Evolutionary conservation across 495 filamentous ascomycete species (phyloP), one percentile per base, ranked within the genome.

Genomic region (Poronia punctata): DNA sequence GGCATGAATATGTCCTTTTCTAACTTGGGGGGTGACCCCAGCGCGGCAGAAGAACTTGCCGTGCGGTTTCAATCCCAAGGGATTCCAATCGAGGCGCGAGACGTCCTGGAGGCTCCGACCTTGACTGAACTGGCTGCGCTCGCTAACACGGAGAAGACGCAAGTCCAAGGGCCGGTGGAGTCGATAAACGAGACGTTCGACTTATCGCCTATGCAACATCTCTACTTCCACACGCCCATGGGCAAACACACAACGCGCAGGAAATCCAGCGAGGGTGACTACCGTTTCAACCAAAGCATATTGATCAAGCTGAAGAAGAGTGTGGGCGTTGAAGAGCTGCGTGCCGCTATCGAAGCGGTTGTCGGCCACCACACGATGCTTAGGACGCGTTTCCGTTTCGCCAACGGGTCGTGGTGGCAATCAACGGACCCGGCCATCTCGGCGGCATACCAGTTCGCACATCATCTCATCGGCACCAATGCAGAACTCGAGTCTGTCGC

Each of bases 271-370:
- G 70, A 79, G 15, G 71, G 68, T 0, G 67, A 75, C 45, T 78
- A 78, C n/a, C 76, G 84, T 39, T 88, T 84, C 53, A 86, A 86
- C 51, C 81, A 83, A 49, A 83, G 82, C 38, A 67, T 85, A 26
- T 54, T 83, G 0, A 65, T 84, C 3, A 70, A 75, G 3, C 40
- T 86, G 10, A 78, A 67, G 32, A 66, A 64, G 42, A 52, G 48
- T 2, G 57, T 79, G 21, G 58, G 70, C 9, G 53, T 72, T 8
- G 44, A 57, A 3, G 68, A 71, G 7, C 49, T 87, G 3, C 56
- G 54, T 1, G 61, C 65, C 11, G 78, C 79, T 1, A 52, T 82
- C 28, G 71, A 80, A 36, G 68, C 70, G 0, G 58, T 86, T 7
- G 68, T 85, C 10, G 62, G 57, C 1, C 75, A 77, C 5, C 84